Base-by-base conservation (phyloP, 2,329 filamentous ascomycete genomes). In the Zymoseptoria brevis region DNA sequence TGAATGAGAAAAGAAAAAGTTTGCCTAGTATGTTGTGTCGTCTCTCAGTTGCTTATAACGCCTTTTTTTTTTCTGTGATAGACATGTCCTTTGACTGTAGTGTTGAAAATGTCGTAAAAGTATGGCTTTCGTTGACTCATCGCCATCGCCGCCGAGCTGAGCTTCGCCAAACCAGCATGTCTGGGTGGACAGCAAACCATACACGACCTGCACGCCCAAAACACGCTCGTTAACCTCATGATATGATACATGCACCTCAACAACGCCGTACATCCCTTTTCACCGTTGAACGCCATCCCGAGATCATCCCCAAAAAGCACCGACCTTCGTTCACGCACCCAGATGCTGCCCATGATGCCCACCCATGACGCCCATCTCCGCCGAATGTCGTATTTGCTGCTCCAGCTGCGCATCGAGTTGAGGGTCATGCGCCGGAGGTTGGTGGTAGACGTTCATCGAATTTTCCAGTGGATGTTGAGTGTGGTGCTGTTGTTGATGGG, bases 381-480 rank as follows among this genome's bases (percentile, higher is more conserved):
- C 24, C 19, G 48, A 48, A 57, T 35, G 24, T n/a, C 57, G 57
- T 52, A 62, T 45, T 30, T 60, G 57, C 30, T 60, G 54, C 26
- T 59, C 54, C n/a, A 62, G 53, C 48, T 59, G 57, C 9, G 57
- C 29, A 41, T 62, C 60, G 16, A 62, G 57, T 24, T 62, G 57
- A 0, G 57, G 51, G 9, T 56, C 19, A 22, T 56, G 41, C 16
- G 26, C 26, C 26, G 41, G 19, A 50, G 22, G 22, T 51, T 19
- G 24, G 11, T 21, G 9, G 53, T 19, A 21, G 30, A 19, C n/a
- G 21, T 54, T 7, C 35, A 35, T 35, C 22, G 53, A 9, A 35
- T n/a, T 16, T 48, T 30, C 29, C 9, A 21, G 26, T 54, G 51
- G 16, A 24, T 45, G 35, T 16, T 45, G 35, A 4, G 13, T 6